Evolutionary conservation across 257 asterid genomes (phyloP).

Genomic region (Coffea eugenioides): DNA sequence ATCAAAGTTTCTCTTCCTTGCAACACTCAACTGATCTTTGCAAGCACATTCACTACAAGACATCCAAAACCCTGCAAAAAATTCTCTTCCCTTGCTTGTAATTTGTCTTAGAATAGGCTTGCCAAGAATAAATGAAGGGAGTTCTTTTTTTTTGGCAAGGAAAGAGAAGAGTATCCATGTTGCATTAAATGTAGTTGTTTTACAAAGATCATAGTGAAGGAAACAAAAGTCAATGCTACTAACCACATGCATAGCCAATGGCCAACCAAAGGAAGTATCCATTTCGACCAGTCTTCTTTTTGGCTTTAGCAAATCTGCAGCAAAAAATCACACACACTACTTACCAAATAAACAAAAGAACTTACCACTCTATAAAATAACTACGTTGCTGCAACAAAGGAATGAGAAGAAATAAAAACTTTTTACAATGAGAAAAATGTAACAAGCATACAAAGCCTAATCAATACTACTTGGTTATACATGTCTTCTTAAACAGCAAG

Average conservation of each 20-base stretch:
- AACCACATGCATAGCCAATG: conserved; percentile 87
- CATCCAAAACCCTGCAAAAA: background rate
- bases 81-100: background rate
- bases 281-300: conserved; percentile 52
- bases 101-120: background rate
- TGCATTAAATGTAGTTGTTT: background rate
- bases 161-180: background rate
- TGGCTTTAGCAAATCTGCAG: conserved; percentile 88
- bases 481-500: background rate
- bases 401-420: background rate
- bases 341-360: background rate
- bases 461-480: background rate
- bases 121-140: background rate
- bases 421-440: background rate
- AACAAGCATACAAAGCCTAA: background rate
- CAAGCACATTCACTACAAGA: too few species aligned
- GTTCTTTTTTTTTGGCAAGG: too few species aligned
- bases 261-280: conserved; percentile 90
- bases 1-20: background rate
- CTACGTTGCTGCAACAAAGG: background rate
- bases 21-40: background rate
- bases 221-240: conserved; percentile 28
- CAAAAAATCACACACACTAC: background rate
- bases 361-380: background rate
- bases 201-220: background rate